Base-by-base conservation (phyloP, 2,329 filamentous ascomycete species). In the Tolypocladium amazonense region DNA sequence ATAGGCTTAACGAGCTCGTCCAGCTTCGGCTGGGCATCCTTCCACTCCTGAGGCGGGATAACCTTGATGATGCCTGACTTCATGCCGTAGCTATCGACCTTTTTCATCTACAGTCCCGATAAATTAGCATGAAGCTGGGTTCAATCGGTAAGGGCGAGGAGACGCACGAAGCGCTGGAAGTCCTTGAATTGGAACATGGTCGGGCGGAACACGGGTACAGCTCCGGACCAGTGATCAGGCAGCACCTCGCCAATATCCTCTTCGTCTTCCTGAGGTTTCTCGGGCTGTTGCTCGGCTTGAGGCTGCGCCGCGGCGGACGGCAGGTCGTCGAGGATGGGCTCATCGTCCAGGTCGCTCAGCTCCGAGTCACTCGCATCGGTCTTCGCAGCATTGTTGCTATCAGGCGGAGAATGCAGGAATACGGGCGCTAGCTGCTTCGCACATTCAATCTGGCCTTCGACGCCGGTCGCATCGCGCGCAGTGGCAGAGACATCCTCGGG, bases 31-130 rank as follows among this genome's bases (percentile, higher is more conserved):
- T 94, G 86, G 33, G 85, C 81, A 64, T 92, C 85, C 74, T 84
- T 94, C 94, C 94, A 99, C 83, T 97, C 92, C 68, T 88, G 78
- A 0, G 94, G 94, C 35, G 94, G 92, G 58, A 97, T 88, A 61
- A 99, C 88, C 76, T 99, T 97, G 70, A 97, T 86, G 67, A 99
- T 97, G 41, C 94, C 94, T 27, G 92, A 94, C 75, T 91, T 90
- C 94, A 99, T 99, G 68, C 94, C 94, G 72, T 96, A 96, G 65
- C 86, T 85, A 73, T 99, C 90, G 63, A 99, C 85, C 74, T 90
- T 92, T 70, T 87, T 85, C 81, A 88, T 87, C 84, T 88, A 61
- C 23, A 25, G 52, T 56, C 20, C 35, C 35, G 53, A 56, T 41
- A 62, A 8, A 65, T 59, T 58, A 60, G 70, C 73, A 58, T 11